Base-by-base conservation (phyloP, 2,329 filamentous ascomycete genomes). In the Macrophomina phaseolina region DNA sequence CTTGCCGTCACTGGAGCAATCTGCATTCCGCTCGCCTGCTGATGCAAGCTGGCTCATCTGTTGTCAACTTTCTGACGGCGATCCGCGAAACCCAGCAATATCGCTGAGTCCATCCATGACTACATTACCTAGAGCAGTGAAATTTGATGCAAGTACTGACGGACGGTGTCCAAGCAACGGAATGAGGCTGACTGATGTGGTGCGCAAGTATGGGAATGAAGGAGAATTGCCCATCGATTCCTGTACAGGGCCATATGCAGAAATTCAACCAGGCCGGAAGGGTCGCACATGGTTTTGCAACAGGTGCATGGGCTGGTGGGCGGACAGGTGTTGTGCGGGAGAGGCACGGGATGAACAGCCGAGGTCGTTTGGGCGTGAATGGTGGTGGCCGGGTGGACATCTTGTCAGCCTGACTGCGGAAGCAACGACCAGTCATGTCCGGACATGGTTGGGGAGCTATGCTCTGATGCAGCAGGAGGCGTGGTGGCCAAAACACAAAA, bases 321-420 rank as follows among this genome's bases (percentile, higher is more conserved):
- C 28, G 38, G 55, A 32, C 48, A 46, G 56, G 48, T 61, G 49
- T 62, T 62, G 30, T 23, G 28, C 55, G 42, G 55, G 12, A 40
- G 38, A 60, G 55, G 40, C 55, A 60, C 45, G 58, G 58, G 46
- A 62, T 49, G 58, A 30, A 28, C 42, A 62, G 45, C 58, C 58
- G 58, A 62, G 58, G 45, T 62, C 32, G 30, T 48, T 49, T 49
- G 58, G 58, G 45, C 5, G 14, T 36, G 30, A 36, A 36, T 34
- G 55, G 46, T 46, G 55, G 55, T 40, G 32, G 40, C 40, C 23
- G 55, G 53, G 40, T n/a, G 23, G 28, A 49, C 30, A 16, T 62
- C 58, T 62, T 40, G 58, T 62, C 58, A 62, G 58, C 58, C 58
- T 62, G 58, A 49, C 49, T 49, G 58, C 58, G 58, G 58, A 62